Evolutionary conservation across 345 rosid genomes (phyloP), one percentile per base, ranked within the genome.

Genomic region (Euphorbia peplus): DNA sequence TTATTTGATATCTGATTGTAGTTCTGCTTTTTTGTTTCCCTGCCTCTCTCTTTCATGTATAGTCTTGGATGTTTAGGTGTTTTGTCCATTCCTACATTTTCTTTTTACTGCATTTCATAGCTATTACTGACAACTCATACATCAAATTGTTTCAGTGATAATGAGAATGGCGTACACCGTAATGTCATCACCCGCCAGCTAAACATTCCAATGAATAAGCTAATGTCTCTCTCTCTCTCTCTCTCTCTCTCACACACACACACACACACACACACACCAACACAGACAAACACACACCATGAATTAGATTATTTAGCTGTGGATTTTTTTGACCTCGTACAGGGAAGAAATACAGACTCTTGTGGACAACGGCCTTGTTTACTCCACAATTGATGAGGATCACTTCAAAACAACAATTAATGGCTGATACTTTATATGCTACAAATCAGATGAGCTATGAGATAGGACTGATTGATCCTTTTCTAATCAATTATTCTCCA

Each of bases 281-380:
- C 64, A 39, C 4, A 3, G 19, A 46, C 29, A 0, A 5, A 6
- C 44, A 15, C 32, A 28, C 42, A 0, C 28, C 14, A 5, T n/a
- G 24, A 42, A 44, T 3, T 13, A 30, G 58, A 60, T 24, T 8
- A 41, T 47, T 37, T 22, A 18, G 52, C 55, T 32, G 39, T 9
- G 26, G 13, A 5, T 10, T 30, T 8, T 60, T 18, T 78, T 47
- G 69, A 56, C 59, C 21, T 71, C 67, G 60, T 74, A 76, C 93
- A 91, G 97, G 95, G 84, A 83, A 52, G 91, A 82, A 42, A 68
- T 89, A 24, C 86, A 78, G 46, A 75, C 26, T 55, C 92, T 91
- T 42, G 79, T 76, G 14, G 79, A 72, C 16, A 90, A 87, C 60
- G 92, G 96, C 60, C 62, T 76, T 8, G 78, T 91, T 63, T 91